Conservation (phyloP, 768 basidiomycete genomes). For the Boletellus ananiceps region DNA sequence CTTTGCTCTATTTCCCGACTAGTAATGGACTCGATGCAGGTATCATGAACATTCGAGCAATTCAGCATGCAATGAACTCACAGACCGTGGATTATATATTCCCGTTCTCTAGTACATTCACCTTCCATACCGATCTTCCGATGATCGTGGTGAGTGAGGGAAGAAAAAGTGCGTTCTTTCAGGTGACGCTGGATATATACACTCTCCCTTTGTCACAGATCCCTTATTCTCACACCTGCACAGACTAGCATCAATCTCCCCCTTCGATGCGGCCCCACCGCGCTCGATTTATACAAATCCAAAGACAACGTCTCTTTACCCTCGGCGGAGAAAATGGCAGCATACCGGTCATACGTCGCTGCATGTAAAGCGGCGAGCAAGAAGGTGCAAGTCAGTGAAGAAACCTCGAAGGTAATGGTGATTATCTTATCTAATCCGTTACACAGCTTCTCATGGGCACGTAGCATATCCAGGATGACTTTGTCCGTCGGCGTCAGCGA, state of each 20-base stretch:
- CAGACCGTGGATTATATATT: conserved; percentile 74
- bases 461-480: conserved; percentile 75
- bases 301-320: conserved; percentile 44
- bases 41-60: conserved; percentile 54
- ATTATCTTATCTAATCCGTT: not conserved
- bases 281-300: conserved; percentile 46
- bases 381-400: conserved; percentile 48
- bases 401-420: conserved; percentile 52
- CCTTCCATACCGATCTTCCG: conserved; percentile 70
- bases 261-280: conserved; percentile 33
- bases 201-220: not conserved
- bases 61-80: conserved; percentile 57
- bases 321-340: conserved; percentile 40
- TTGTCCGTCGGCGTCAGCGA: conserved; percentile 45
- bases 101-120: conserved; percentile 63
- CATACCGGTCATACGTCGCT: conserved; percentile 56
- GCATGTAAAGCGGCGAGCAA: conserved; percentile 50
- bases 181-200: conserved; percentile 36
- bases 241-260: conserved; percentile 60
- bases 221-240: not conserved
- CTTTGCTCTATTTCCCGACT: not conserved
- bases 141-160: conserved; percentile 62
- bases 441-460: not conserved
- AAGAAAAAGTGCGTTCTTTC: conserved; percentile 66
- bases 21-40: conserved; percentile 36